Percentiles rank a stretch among this genome's conserved stretches.
Conservation (phyloP, 2,329 filamentous ascomycete species). For the Nemania abortiva region DNA sequence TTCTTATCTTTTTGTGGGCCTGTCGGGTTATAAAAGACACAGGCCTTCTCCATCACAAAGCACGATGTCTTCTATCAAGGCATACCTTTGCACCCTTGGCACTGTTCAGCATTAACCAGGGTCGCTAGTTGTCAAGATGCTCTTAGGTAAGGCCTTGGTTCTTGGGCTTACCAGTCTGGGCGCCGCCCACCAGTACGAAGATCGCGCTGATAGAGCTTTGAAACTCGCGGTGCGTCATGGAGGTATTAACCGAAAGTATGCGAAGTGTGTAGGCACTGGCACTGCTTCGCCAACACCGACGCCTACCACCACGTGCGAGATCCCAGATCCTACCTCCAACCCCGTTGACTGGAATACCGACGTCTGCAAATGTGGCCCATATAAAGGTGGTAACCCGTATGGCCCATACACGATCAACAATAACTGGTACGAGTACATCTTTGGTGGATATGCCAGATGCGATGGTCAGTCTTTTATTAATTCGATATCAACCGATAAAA, state of each 20-base stretch:
- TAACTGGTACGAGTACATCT: conserved; percentile 22
- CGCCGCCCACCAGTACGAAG: not conserved
- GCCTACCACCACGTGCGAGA: conserved; percentile 9
- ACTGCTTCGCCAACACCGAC: conserved; percentile 11
- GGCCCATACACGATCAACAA: conserved; percentile 16
- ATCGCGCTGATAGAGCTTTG: conserved; percentile 9
- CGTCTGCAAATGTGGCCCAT: conserved; percentile 20
- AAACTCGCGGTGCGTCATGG: conserved; percentile 6
- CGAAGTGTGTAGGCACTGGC: conserved; percentile 17
- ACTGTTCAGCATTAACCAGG: not conserved
- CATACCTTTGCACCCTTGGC: not conserved
- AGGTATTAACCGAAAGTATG: conserved; percentile 2
- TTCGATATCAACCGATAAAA: not conserved
- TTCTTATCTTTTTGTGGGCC: not conserved
- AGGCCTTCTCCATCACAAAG: no score
- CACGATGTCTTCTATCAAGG: no score
- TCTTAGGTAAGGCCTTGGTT: conserved; percentile 6
- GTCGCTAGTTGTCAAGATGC: conserved; percentile 1
- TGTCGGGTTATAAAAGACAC: conserved; percentile 1
- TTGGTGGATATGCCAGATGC: conserved; percentile 12
- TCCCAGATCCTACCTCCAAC: conserved; percentile 18
- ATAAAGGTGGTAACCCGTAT: conserved; percentile 6
- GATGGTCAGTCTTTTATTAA: not conserved
- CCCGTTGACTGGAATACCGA: conserved; percentile 13
- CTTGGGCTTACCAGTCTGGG: conserved; percentile 1